A percentile compares a stretch with the other conserved stretches of the same genome.
Conservation (phyloP, 305 asterid genomes). For the Fraxinus platypoda region DNA sequence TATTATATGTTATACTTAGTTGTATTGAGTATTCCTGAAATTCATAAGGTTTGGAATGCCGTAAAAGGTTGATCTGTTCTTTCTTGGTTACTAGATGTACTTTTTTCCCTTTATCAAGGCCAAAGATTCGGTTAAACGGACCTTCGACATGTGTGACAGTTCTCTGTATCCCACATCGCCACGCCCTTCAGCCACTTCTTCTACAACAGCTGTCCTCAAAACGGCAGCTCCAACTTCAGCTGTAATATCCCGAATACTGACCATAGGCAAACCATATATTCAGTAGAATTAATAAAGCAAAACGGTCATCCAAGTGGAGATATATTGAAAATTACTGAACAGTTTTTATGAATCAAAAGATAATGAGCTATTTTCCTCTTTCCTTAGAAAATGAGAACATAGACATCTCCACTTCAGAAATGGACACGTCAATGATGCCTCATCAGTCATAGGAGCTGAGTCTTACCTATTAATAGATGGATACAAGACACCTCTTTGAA, state of each 20-base stretch:
- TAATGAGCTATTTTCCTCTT: neutral
- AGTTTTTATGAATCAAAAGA: neutral
- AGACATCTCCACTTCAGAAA: neutral
- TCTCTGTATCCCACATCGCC: constrained; percentile 79
- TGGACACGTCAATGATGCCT: neutral
- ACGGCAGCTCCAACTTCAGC: constrained; percentile 98
- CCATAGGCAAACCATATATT: constrained; percentile 11
- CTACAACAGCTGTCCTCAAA: constrained; percentile 71
- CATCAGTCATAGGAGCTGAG: constrained; percentile 16
- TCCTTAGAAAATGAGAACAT: neutral
- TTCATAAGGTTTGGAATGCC: neutral
- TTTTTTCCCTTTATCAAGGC: neutral
- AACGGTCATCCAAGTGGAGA: neutral
- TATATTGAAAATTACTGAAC: neutral
- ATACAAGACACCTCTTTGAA: constrained; percentile 68
- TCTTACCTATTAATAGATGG: constrained; percentile 84
- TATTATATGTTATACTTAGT: neutral
- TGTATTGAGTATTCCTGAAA: neutral
- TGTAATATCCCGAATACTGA: constrained; percentile 87
- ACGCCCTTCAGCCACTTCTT: constrained; percentile 87
- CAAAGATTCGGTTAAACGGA: constrained; percentile 25
- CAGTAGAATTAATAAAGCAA: constrained; percentile 7
- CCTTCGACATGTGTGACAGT: constrained; percentile 75
- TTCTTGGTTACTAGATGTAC: neutral
- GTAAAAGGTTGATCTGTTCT: neutral